Base-by-base conservation (phyloP, 139 green algal species). In the Chlamydomonas sp. region DNA sequence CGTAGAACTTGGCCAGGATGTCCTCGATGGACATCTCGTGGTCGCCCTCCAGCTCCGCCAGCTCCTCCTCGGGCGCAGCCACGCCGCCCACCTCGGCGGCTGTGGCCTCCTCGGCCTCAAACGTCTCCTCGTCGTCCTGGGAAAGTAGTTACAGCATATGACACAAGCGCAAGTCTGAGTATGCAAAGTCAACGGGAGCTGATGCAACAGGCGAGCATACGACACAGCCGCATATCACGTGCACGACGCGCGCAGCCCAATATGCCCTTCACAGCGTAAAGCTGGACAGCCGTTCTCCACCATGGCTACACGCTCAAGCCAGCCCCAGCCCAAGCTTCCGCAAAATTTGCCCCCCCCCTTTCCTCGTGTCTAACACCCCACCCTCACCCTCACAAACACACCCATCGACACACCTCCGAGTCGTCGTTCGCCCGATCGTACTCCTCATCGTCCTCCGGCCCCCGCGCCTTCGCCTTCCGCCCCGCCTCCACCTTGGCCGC, bases 1-100 rank as follows among this genome's bases (percentile, higher is more conserved):
- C 64, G 83, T 87, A 87, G 84, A 96, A 98, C 49, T 68, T 71
- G 0, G 92, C 92, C 86, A 99, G 90, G 85, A 99, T 87, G 93
- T 97, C 81, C 85, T 99, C 97, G 5, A 99, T 77, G 2, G 97
- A 93, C 88, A 99, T 82, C 58, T 99, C 94, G 0, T 92, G 93
- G 79, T 99, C 97, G 9, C 90, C 91, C 58, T 92, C 92, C 82
- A 99, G 90, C 1, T 80, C 97, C 64, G 91, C 92, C 61, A 96
- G 71, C 90, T 99, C 97, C 15, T 90, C 89, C 5, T 77, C 90
- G 59, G 20, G 60, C 5, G 14, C 67, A 5, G 31, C 74, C 17
- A 86, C 81, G 59, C 83, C 86, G 20, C 83, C 87, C 69, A 87
- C 68, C n/a, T 85, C 90, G 17, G 57, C 88, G 9, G 83, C 93